phyloP scores from a whole-genome alignment of 1,284 basidiomycete species.

The Leccinum fallax region DNA sequence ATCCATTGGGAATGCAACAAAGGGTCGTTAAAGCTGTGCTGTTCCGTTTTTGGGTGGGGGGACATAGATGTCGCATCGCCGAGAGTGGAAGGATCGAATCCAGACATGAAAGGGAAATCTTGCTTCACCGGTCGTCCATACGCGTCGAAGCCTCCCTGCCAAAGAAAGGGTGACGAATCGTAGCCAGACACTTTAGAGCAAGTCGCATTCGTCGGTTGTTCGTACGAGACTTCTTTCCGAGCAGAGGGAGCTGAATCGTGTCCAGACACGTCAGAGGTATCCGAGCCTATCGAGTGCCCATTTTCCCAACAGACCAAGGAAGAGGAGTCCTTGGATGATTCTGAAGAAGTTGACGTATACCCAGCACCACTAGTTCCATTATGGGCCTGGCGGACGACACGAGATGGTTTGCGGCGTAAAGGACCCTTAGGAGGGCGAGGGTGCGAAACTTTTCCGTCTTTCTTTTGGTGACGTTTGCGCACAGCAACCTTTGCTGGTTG shows the following conservation, averaged over 20 bases:
- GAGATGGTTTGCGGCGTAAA: background rate
- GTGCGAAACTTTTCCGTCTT: background rate
- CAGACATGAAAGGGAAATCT: background rate
- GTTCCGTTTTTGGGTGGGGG: slow-evolving; percentile 1
- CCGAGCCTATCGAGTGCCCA: background rate
- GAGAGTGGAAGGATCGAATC: background rate
- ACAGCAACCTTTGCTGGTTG: background rate
- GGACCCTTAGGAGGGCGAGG: background rate
- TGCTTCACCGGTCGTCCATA: background rate
- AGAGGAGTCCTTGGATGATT: background rate
- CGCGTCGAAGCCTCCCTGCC: background rate
- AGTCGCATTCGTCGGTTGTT: background rate
- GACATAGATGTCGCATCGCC: background rate
- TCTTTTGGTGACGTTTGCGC: background rate
- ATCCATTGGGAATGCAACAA: slow-evolving; percentile 16
- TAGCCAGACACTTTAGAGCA: background rate
- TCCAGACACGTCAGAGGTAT: background rate
- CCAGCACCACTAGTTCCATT: background rate
- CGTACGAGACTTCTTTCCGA: background rate
- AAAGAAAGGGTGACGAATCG: background rate
- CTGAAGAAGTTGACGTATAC: background rate
- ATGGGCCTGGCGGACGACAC: background rate
- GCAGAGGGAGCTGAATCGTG: background rate
- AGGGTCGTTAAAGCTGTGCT: slow-evolving; percentile 8
- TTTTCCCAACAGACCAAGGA: background rate